Evolutionary conservation across 2,329 filamentous ascomycete genomes (phyloP).

Genomic region (Teratosphaeria nubilosa): DNA sequence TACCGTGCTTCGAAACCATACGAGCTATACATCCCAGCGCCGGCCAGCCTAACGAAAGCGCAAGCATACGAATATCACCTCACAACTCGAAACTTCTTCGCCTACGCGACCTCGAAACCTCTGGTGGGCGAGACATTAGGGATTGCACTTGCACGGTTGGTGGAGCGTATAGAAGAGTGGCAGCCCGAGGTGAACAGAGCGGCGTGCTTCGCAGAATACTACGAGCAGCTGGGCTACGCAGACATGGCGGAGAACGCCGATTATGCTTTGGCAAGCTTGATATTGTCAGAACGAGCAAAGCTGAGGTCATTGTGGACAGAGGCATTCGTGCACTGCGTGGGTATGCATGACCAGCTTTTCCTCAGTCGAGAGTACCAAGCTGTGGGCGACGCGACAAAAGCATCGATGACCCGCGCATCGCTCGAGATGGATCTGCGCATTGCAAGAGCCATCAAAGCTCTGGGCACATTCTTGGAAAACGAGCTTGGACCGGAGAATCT

Average conservation of each 20-base stretch:
- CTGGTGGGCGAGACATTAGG: conserved; percentile 61
- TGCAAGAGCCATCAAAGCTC: conserved; percentile 44
- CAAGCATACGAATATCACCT: conserved; percentile 55
- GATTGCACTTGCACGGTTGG: conserved; percentile 51
- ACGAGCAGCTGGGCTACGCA: conserved; percentile 60
- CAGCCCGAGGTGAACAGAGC: conserved; percentile 24
- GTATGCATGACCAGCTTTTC: conserved; percentile 57
- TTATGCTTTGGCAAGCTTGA: conserved; percentile 58
- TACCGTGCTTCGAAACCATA: conserved; percentile 14
- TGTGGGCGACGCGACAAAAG: conserved; percentile 43
- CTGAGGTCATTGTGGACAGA: conserved; percentile 58
- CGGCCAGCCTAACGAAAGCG: conserved; percentile 41
- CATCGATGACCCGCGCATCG: conserved; percentile 53
- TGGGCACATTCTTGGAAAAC: conserved; percentile 60
- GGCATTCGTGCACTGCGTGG: conserved; percentile 67
- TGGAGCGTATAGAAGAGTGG: conserved; percentile 49
- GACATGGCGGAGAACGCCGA: conserved; percentile 55
- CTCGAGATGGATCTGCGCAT: conserved; percentile 57
- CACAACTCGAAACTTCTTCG: conserved; percentile 65
- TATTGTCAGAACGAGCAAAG: conserved; percentile 57
- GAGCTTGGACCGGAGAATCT: conserved; percentile 58
- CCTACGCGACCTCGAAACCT: conserved; percentile 55
- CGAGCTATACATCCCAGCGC: conserved; percentile 62
- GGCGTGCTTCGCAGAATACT: conserved; percentile 47
- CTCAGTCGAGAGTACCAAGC: conserved; percentile 52